Conservation (phyloP, 495 filamentous ascomycete species). For the Umbilicaria muhlenbergii region DNA sequence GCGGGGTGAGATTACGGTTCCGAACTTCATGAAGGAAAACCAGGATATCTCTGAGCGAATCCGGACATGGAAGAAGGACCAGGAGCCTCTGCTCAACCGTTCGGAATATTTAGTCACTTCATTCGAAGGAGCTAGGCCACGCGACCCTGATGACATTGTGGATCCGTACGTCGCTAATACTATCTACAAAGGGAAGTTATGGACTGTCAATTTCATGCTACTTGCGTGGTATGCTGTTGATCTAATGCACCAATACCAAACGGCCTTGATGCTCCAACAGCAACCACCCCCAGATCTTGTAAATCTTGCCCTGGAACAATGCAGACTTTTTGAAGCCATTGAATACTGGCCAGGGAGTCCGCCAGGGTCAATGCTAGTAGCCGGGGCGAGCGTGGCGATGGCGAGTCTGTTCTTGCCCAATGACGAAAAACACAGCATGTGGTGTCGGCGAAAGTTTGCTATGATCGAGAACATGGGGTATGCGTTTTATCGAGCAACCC, state of each 20-base stretch:
- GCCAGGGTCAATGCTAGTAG: slow-evolving; percentile 48
- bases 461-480: slow-evolving; percentile 71
- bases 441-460: slow-evolving; percentile 68
- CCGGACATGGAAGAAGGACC: slow-evolving; percentile 35
- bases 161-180: slow-evolving; percentile 53
- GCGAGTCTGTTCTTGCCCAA: slow-evolving; percentile 63
- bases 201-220: slow-evolving; percentile 54
- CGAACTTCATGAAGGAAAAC: slow-evolving; percentile 50
- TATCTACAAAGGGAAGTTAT: slow-evolving; percentile 53
- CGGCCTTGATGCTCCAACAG: slow-evolving; percentile 33
- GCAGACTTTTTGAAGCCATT: slow-evolving; percentile 63
- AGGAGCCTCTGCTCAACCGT: slow-evolving; percentile 43
- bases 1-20: slow-evolving; percentile 44
- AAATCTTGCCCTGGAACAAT: slow-evolving; percentile 49
- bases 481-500: slow-evolving; percentile 19
- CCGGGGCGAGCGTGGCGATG: slow-evolving; percentile 65
- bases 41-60: slow-evolving; percentile 36
- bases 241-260: slow-evolving; percentile 67
- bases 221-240: slow-evolving; percentile 66
- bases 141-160: slow-evolving; percentile 48
- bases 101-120: slow-evolving; percentile 40
- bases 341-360: slow-evolving; percentile 55
- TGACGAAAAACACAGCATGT: slow-evolving; percentile 59
- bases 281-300: slow-evolving; percentile 37
- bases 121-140: slow-evolving; percentile 33